A percentile compares a stretch with the other conserved stretches of the same genome.
Evolutionary conservation across 225 moss, liverwort and hornwort species (phyloP).

Genomic region (Sphagnum contortum): DNA sequence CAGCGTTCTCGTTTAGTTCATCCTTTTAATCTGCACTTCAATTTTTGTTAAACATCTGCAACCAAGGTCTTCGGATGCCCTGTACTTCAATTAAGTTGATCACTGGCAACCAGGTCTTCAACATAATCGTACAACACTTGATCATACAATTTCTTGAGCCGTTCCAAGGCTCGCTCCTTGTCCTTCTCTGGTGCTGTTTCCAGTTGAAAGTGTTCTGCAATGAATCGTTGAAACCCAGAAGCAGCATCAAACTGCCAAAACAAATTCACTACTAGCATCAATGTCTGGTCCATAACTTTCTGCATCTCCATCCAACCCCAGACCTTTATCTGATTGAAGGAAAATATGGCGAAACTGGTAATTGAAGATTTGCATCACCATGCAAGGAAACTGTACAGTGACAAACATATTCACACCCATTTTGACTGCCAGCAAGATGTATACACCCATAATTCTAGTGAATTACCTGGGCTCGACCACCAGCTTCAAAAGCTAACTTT

Average conservation of each 20-base stretch:
- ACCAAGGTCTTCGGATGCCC: background rate
- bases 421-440: too few relatives aligned
- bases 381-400: too few relatives aligned
- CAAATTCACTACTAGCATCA: constrained; percentile 1
- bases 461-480: constrained; percentile 88
- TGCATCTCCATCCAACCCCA: background rate
- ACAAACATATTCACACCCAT: background rate
- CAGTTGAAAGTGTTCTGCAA: constrained; percentile 72
- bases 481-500: constrained; percentile 80
- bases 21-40: too few relatives aligned
- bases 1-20: too few relatives aligned
- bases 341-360: background rate
- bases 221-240: constrained; percentile 89
- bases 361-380: background rate
- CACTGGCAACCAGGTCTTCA: constrained; percentile 81
- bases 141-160: constrained; percentile 88
- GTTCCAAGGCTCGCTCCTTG: constrained; percentile 94
- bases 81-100: constrained; percentile 22
- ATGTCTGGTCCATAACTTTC: background rate
- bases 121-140: constrained; percentile 92
- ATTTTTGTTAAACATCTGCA: too few relatives aligned
- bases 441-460: background rate
- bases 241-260: constrained; percentile 80
- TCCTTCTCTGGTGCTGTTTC: constrained; percentile 92
- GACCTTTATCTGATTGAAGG: background rate